phyloP scores from a whole-genome alignment of 2,329 filamentous ascomycete genomes.

The Fusarium pininemorale region DNA sequence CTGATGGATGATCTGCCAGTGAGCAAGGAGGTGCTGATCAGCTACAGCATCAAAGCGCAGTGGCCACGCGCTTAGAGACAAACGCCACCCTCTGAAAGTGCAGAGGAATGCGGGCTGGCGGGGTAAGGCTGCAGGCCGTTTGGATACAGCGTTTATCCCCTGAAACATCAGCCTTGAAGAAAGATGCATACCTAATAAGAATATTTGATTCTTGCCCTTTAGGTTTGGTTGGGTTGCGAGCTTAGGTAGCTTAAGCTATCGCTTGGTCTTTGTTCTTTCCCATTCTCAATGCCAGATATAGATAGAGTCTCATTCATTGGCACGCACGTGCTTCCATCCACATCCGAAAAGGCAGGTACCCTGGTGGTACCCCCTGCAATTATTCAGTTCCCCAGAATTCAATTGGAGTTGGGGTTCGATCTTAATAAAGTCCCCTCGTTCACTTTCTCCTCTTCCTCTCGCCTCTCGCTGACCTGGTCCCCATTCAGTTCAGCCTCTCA shows the following conservation, averaged over 20 bases:
- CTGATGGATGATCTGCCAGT: conserved; percentile 3
- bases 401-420: conserved; percentile 20
- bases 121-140: conserved; percentile 29
- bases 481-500: conserved; percentile 1
- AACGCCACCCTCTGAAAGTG: conserved; percentile 15
- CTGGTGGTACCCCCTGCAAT: conserved; percentile 29
- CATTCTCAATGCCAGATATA: conserved; percentile 6
- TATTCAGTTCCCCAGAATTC: conserved; percentile 33
- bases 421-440: conserved; percentile 28
- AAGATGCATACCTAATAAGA: background rate
- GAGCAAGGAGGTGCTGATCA: conserved; percentile 15
- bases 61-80: conserved; percentile 27
- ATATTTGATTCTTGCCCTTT: conserved; percentile 3
- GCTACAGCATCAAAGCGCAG: conserved; percentile 22
- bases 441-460: conserved; percentile 22
- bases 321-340: conserved; percentile 34
- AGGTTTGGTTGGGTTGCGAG: background rate
- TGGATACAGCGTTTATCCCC: conserved; percentile 23
- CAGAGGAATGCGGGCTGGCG: conserved; percentile 31
- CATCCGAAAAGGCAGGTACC: conserved; percentile 30
- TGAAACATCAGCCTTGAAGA: conserved; percentile 17
- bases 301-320: conserved; percentile 16
- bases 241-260: background rate
- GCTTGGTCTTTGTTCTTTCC: conserved; percentile 16
- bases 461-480: background rate